phyloP scores from a whole-genome alignment of 2,329 filamentous ascomycete species.

The Exophiala xenobiotica region DNA sequence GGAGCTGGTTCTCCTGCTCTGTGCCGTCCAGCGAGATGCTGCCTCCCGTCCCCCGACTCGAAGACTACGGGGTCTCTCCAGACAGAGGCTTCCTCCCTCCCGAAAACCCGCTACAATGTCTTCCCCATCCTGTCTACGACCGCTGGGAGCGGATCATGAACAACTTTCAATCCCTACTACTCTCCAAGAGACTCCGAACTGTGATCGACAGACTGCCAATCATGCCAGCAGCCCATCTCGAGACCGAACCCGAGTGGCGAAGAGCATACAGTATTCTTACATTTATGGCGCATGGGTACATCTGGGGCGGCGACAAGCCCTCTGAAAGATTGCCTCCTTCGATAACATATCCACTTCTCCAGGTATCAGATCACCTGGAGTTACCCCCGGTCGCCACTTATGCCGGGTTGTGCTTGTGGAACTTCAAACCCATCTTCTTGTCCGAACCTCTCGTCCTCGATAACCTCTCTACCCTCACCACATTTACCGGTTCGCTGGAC shows the following conservation, averaged over 20 bases:
- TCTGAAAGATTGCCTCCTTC: conserved; percentile 73
- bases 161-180: conserved; percentile 82
- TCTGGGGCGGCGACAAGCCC: conserved; percentile 80
- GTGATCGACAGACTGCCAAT: conserved; percentile 79
- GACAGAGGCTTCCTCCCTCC: conserved; percentile 83
- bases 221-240: conserved; percentile 77
- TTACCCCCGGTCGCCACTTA: conserved; percentile 93
- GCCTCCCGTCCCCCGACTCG: conserved; percentile 51
- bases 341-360: conserved; percentile 78
- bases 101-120: conserved; percentile 71
- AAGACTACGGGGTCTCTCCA: conserved; percentile 68
- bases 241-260: conserved; percentile 86
- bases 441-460: conserved; percentile 81
- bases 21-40: no score
- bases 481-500: conserved; percentile 90
- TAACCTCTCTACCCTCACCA: conserved; percentile 83
- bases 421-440: conserved; percentile 87
- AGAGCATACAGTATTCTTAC: conserved; percentile 76
- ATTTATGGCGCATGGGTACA: conserved; percentile 80
- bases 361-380: conserved; percentile 74
- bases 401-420: conserved; percentile 89
- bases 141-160: conserved; percentile 86
- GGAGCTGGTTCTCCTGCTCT: no score
- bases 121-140: conserved; percentile 89
- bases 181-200: conserved; percentile 77